Base-by-base conservation (phyloP, 169 alveolate genomes). In the Plasmodium yoelii region DNA sequence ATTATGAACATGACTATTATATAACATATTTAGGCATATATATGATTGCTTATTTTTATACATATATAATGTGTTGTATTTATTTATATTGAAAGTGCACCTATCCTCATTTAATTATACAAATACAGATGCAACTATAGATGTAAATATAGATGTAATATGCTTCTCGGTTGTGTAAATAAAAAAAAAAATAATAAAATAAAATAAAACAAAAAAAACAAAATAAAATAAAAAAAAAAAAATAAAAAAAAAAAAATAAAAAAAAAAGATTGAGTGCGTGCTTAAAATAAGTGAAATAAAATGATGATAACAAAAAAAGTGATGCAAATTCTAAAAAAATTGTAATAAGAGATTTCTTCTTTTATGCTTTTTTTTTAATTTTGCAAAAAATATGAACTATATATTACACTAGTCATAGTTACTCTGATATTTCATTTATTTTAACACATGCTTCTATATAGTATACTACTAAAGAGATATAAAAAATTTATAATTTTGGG, bases 371-470 rank as follows among this genome's bases (percentile, higher is more conserved):
- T 70, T 70, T 59, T 4, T 44, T 86, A 46, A 69, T 49, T 8
- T 86, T 59, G 69, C 68, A 70, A 24, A 86, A 57, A 59, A 60
- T 8, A 46, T 49, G 22, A 69, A 87, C 57, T 26, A 86, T 39
- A 15, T 9, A 34, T 42, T 49, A 65, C 19, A 15, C 12, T 19
- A 70, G 91, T 86, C 91, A 86, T 86, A 86, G 91, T 86, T 86
- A 86, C 91, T 86, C 91, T 86, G 91, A 86, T 86, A 53, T 69
- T 86, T 86, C 91, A 72, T 60, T 72, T 59, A 49, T 47, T 34
- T 34, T 34, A 4, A 5, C 42, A 34, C 5, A 3, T 34, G 42
- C 42, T 34, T 34, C 51, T 46, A 10, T 42, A n/a, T 15, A n/a
- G 39, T 42, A 34, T 42, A 15, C 0, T 19, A 57, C 1, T 0